Base-by-base conservation (phyloP, 352 stramenopile species). In the Globisporangium splendens region DNA sequence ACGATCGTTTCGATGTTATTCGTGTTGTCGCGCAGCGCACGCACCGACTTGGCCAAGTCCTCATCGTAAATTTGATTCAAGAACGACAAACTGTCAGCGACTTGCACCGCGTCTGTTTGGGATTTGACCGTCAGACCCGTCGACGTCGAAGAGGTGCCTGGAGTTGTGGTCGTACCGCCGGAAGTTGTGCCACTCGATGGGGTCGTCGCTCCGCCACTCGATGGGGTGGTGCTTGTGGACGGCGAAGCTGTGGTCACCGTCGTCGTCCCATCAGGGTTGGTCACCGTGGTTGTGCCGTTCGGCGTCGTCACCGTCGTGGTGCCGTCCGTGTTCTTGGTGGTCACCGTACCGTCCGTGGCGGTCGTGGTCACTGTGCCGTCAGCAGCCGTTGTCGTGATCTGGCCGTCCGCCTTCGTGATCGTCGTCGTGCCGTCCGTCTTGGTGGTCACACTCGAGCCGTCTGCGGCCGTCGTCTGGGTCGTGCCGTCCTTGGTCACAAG, bases 1-100 rank as follows among this genome's bases (percentile, higher is more conserved):
- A 90, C 77, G 20, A 88, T 77, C 38, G 75, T 79, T 54, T 86
- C 66, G 10, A 88, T 46, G 31, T 75, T 80, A 21, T 65, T 57
- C 20, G 68, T 75, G 64, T 87, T 85, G 46, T 82, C 71, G 38
- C 68, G 62, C 42, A 89, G 64, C 21, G 70, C 75, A 35, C 68
- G 48, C 5, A 89, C 68, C 44, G 74, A 77, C n/a, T 65, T 50
- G 31, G 77, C 78, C 46, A 86, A 54, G n/a, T 50, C 43, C 18
- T 59, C 43, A 62, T 86, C 73, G 65, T 89, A 89, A 33, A 82
- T 82, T 46, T 79, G 48, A 15, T 67, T 68, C 51, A 79, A 74
- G 66, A 78, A 71, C 65, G 70, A 28, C 50, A 79, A 21, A 50
- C 67, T 54, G 21, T 83, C 56, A 20, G 75, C 39, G 22, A 80